phyloP scores from a whole-genome alignment of 768 basidiomycete species.

The Boletus eberwhitei region DNA sequence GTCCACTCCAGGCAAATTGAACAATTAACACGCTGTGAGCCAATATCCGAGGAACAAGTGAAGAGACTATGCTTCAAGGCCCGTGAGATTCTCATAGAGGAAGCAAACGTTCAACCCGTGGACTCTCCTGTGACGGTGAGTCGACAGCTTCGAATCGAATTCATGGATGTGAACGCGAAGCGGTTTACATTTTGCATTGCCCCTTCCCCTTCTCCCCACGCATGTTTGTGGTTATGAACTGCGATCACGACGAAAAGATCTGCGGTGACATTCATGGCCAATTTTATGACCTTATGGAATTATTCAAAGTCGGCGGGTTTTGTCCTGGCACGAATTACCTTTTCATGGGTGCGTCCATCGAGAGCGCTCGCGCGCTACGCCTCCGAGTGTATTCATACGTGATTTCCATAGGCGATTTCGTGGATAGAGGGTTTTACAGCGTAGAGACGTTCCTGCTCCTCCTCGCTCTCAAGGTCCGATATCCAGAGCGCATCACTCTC shows the following conservation, averaged over 20 bases:
- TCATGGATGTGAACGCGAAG: slow-evolving; percentile 1
- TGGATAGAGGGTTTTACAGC: slow-evolving; percentile 95
- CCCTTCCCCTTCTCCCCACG: not conserved
- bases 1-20: slow-evolving; percentile 75
- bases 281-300: slow-evolving; percentile 94
- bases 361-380: not conserved
- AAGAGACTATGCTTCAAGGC: slow-evolving; percentile 95
- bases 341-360: slow-evolving; percentile 75
- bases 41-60: slow-evolving; percentile 94
- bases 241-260: slow-evolving; percentile 45
- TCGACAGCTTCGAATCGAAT: slow-evolving; percentile 11
- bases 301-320: slow-evolving; percentile 89
- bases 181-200: not conserved
- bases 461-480: slow-evolving; percentile 93
- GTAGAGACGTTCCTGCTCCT: slow-evolving; percentile 95
- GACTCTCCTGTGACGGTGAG: slow-evolving; percentile 93
- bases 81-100: slow-evolving; percentile 94
- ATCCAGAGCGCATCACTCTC: slow-evolving; percentile 95
- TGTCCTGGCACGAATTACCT: slow-evolving; percentile 94
- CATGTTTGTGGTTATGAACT: slow-evolving; percentile 4
- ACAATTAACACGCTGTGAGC: slow-evolving; percentile 89
- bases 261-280: slow-evolving; percentile 98
- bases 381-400: slow-evolving; percentile 8
- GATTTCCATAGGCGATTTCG: slow-evolving; percentile 77
- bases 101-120: slow-evolving; percentile 94